Evolutionary conservation across 352 stramenopile species (phyloP).

Genomic region (Pythium angustatum): DNA sequence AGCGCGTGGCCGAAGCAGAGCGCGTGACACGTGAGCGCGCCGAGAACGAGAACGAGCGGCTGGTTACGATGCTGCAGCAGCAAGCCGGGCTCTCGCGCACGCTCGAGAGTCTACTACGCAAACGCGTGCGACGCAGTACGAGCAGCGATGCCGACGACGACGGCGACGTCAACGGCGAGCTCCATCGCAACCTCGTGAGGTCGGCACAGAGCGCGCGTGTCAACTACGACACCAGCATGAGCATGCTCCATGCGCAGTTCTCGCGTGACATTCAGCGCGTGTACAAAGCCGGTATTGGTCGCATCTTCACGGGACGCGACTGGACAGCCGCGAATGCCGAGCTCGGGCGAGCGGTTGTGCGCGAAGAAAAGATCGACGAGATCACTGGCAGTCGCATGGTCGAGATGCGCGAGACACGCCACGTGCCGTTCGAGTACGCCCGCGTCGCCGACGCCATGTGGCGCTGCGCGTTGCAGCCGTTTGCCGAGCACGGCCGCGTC

Average conservation of each 20-base stretch:
- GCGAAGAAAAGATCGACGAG: neutral
- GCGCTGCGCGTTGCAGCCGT: neutral
- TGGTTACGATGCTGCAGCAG: slow-evolving; percentile 10
- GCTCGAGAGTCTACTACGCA: slow-evolving; percentile 4
- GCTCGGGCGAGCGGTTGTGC: neutral
- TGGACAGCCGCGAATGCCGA: slow-evolving; percentile 4
- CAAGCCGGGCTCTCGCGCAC: slow-evolving; percentile 1
- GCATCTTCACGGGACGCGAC: neutral
- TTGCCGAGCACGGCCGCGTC: neutral
- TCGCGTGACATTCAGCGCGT: slow-evolving; percentile 17
- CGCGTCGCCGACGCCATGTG: slow-evolving; percentile 12
- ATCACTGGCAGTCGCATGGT: neutral
- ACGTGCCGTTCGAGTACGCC: slow-evolving; percentile 13
- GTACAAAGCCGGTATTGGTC: slow-evolving; percentile 1
- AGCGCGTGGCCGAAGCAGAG: slow-evolving; percentile 3
- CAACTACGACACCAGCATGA: neutral
- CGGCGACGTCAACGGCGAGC: too few species aligned
- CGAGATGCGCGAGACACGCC: slow-evolving; percentile 10
- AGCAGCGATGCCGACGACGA: neutral
- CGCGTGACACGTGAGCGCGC: neutral
- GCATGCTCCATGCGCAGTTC: slow-evolving; percentile 12
- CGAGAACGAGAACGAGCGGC: slow-evolving; percentile 17
- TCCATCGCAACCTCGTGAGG: too few species aligned
- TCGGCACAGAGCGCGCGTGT: too few species aligned
- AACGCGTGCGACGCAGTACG: slow-evolving; percentile 1